Evolutionary conservation across 2,329 filamentous ascomycete species (phyloP), one percentile per base, ranked within the genome.

Genomic region (Moelleriella libera): DNA sequence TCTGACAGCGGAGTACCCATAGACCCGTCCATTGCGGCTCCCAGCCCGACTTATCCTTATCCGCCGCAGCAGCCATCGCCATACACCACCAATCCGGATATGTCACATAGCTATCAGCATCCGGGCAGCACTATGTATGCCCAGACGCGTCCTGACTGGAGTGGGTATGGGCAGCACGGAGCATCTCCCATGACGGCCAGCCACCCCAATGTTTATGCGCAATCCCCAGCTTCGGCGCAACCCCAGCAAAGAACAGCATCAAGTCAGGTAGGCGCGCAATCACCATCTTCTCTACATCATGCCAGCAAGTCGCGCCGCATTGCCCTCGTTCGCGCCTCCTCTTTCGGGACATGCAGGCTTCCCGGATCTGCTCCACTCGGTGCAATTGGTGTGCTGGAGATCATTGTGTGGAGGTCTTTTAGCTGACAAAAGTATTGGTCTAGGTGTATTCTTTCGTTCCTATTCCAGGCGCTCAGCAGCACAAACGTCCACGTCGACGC

Each of bases 1-100:
- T 94, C 89, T 95, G 86, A 95, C 88, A 79, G 78, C 79, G 83
- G 88, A 82, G 81, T 94, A 75, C 88, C 88, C 83, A 89, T 94
- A 96, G 90, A 96, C 94, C 88, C 89, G 62, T 94, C 88, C 67
- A 95, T 96, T 66, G 85, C 88, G 68, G 83, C 86, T 60, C 85
- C 88, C 63, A 95, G 88, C 75, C 89, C 90, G 51, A 89, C 87
- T 59, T 96, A 94, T 65, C 78, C 86, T 58, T 84, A 88, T 44
- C 46, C 59, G 71, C 75, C 47, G 39, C 43, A 30, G 52, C 82
- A 85, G 64, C 94, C 94, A 67, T 90, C 88, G 57, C 87, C 89
- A 37, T 96, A 96, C 68, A 80, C 80, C 49, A 80, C 85, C 49
- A 82, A 81, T 55, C 83, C 88, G 74, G 86, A 94, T 57, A 92